Evolutionary conservation across 164 flowering plant species (phyloP).

Genomic region (Malania oleifera): DNA sequence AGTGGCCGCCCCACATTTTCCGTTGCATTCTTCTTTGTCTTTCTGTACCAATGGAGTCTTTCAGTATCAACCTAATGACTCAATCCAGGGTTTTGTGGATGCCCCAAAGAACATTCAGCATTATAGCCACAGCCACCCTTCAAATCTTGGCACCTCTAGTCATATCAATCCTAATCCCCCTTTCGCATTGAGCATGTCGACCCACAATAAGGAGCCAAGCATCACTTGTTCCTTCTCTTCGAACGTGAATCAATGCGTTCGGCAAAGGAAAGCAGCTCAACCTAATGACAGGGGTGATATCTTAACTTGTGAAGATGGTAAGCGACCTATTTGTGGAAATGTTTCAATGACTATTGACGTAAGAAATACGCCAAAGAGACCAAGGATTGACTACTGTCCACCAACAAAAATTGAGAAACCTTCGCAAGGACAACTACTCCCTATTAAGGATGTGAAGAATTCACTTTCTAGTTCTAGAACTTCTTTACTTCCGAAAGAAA

Average conservation of each 20-base stretch:
- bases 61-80: slow-evolving; percentile 3
- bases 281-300: neutral
- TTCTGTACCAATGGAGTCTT: neutral
- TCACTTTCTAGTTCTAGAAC: neutral
- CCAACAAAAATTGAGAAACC: neutral
- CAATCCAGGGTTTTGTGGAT: neutral
- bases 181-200: neutral
- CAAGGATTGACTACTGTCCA: neutral
- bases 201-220: neutral
- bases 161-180: neutral
- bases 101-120: slow-evolving; percentile 1
- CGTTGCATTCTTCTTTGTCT: slow-evolving; percentile 2
- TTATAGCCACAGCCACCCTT: neutral
- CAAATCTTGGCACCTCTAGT: neutral
- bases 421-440: slow-evolving; percentile 3
- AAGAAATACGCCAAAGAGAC: slow-evolving; percentile 6
- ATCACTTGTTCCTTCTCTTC: neutral
- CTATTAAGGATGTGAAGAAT: slow-evolving; percentile 4
- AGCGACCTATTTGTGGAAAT: slow-evolving; percentile 1
- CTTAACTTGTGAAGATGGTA: neutral
- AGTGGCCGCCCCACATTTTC: slow-evolving; percentile 1
- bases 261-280: neutral
- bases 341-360: neutral
- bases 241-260: neutral
- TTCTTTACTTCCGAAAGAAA: slow-evolving; percentile 1